A percentile compares a stretch with the other conserved stretches of the same genome.
Conservation (phyloP, 2,329 filamentous ascomycete genomes). For the Huntiella moniliformis region DNA sequence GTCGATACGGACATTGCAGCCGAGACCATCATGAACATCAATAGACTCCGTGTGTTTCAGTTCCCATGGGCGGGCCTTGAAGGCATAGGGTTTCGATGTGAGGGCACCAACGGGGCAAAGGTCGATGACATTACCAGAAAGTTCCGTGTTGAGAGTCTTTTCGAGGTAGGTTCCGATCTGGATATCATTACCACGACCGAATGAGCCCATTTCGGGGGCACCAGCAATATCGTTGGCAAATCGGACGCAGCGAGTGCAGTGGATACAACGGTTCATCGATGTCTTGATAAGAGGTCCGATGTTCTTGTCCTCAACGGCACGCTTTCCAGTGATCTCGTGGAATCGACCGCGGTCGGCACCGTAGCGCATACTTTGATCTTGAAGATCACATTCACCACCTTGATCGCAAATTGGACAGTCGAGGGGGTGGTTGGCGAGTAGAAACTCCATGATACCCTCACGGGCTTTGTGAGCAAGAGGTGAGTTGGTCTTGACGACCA, state of each 20-base stretch:
- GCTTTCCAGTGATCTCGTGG: slow-evolving; percentile 89
- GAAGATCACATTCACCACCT: slow-evolving; percentile 95
- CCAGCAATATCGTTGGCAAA: slow-evolving; percentile 96
- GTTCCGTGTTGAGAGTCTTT: slow-evolving; percentile 77
- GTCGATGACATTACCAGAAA: slow-evolving; percentile 95
- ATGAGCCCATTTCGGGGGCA: slow-evolving; percentile 84
- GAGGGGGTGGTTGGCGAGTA: slow-evolving; percentile 87
- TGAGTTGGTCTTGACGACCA: slow-evolving; percentile 98
- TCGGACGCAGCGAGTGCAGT: slow-evolving; percentile 93
- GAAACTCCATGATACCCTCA: slow-evolving; percentile 97
- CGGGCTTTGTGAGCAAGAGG: slow-evolving; percentile 91
- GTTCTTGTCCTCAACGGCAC: slow-evolving; percentile 98
- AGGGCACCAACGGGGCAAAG: slow-evolving; percentile 93
- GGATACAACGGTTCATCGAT: slow-evolving; percentile 98
- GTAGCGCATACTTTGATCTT: slow-evolving; percentile 99
- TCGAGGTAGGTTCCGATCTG: slow-evolving; percentile 98
- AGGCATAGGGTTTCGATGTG: slow-evolving; percentile 93
- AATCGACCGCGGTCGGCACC: slow-evolving; percentile 90
- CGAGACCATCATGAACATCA: slow-evolving; percentile 80
- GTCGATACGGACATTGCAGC: slow-evolving; percentile 88
- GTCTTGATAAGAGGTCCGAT: slow-evolving; percentile 97
- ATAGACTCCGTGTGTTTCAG: slow-evolving; percentile 90
- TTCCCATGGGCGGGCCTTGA: slow-evolving; percentile 93
- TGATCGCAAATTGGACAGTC: slow-evolving; percentile 98
- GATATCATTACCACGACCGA: slow-evolving; percentile 87